A percentile compares a stretch with the other conserved stretches of the same genome.
These are phyloP conservation scores for Agaricus bisporus DNA, from an alignment of 768 basidiomycete genomes.

Conservation along the genomic window DNA sequence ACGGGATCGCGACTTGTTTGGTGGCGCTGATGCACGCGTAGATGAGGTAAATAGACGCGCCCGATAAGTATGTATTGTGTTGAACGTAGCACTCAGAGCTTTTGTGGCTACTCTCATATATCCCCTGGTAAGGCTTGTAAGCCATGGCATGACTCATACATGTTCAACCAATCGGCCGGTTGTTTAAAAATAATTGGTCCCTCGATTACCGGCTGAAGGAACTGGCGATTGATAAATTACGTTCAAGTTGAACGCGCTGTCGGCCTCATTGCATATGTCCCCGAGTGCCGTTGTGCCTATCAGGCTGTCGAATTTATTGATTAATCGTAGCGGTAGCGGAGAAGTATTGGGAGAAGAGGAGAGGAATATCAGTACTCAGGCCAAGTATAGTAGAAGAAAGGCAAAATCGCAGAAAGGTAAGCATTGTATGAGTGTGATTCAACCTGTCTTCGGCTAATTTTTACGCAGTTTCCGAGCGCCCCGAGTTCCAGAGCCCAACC, in stretches of 20 bases:
- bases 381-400: too few relatives aligned
- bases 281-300: background rate
- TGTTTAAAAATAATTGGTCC: slow-evolving; percentile 17
- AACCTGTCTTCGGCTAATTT: too few relatives aligned
- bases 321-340: background rate
- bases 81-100: too few relatives aligned
- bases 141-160: too few relatives aligned
- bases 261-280: background rate
- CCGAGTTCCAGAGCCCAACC: background rate
- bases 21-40: too few relatives aligned
- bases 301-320: background rate
- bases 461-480: background rate
- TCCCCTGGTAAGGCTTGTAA: too few relatives aligned
- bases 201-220: slow-evolving; percentile 17
- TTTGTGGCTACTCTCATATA: too few relatives aligned
- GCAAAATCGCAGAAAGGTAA: too few relatives aligned
- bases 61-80: too few relatives aligned
- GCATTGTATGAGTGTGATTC: too few relatives aligned
- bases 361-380: background rate
- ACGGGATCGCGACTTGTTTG: too few relatives aligned
- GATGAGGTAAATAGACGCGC: too few relatives aligned
- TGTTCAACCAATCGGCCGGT: slow-evolving; percentile 4
- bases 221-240: slow-evolving; percentile 3
- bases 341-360: background rate
- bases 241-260: background rate